Evolutionary conservation across 202 grass and related monocot genomes (phyloP), one percentile per base, ranked within the genome.

Genomic region (Setaria italica): DNA sequence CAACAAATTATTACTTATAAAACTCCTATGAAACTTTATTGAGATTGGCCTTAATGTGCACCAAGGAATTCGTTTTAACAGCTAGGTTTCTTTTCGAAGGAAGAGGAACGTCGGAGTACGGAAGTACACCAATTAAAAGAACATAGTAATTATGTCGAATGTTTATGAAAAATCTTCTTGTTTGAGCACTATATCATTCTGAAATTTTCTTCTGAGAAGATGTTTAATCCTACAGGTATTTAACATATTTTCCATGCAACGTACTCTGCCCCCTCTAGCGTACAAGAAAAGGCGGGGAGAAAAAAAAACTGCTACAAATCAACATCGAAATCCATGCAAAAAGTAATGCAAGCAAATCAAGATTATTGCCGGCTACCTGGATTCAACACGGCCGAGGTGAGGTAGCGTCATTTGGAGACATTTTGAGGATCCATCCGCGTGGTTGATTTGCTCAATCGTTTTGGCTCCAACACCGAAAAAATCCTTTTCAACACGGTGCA

Each of bases 401-500:
- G 20, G 1, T 32, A 11, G 14, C 15, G 67, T 82, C 67, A 30
- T 72, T 47, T 33, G 80, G 53, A 51, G 65, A 81, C 49, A 29
- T 19, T 13, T 37, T 11, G 30, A 48, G 67, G 9, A 62, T 60
- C 67, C 43, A 10, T 71, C 79, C 67, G 54, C 80, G 67, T 72
- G 19, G 19, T 70, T 30, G 65, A 57, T 70, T 70, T 42, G 20
- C 47, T 25, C 7, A 37, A 67, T 41, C 15, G 2, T 29, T 70
- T 6, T 58, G 8, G 4, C 42, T 20, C 42, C 25, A n/a, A 39
- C 30, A 19, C 20, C 11, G 16, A 25, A 14, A 10, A 25, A 37
- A 35, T 78, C 55, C 11, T 49, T 48, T 29, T 49, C 58, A 78
- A 33, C 56, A 9, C 25, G 30, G 34, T 21, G 20, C 12, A 17